Evolutionary conservation across 2,329 filamentous ascomycete species (phyloP).

Genomic region (Didymella glomerata): DNA sequence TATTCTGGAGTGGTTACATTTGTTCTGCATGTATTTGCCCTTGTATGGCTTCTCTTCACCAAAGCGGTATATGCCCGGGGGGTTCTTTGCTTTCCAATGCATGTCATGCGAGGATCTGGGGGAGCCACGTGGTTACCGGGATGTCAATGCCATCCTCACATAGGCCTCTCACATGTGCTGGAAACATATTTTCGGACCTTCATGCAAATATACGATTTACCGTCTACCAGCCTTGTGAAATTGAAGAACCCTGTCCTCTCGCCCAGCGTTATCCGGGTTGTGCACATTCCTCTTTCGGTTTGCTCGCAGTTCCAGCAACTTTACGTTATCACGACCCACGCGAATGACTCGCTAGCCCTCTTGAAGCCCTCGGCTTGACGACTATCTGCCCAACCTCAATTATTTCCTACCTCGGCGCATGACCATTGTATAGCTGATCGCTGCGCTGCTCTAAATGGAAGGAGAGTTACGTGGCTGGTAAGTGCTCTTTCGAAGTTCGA

Average conservation of each 20-base stretch:
- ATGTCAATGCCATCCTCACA: conserved; percentile 8
- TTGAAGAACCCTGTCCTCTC: background rate
- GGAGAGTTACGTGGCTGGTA: background rate
- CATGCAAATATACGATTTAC: conserved; percentile 13
- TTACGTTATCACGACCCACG: background rate
- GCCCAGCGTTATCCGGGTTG: background rate
- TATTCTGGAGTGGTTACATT: conserved; percentile 19
- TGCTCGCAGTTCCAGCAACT: conserved; percentile 5
- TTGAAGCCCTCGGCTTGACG: background rate
- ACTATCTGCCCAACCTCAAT: background rate
- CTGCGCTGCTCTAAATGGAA: background rate
- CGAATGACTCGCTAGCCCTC: conserved; percentile 15
- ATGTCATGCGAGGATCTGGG: conserved; percentile 40
- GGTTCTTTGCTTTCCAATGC: conserved; percentile 41
- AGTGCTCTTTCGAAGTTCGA: background rate
- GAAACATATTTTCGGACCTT: conserved; percentile 14
- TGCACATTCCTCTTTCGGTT: background rate
- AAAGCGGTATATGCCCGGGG: conserved; percentile 45
- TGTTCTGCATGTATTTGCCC: conserved; percentile 49
- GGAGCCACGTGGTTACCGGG: conserved; percentile 15
- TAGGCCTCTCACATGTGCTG: conserved; percentile 17
- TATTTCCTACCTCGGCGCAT: background rate
- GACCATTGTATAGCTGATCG: background rate
- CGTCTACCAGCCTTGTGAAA: conserved; percentile 5
- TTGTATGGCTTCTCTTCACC: conserved; percentile 25